Evolutionary conservation across 192 early-diverging fungal species (phyloP).

Genomic region (Umbelopsis sp.): DNA sequence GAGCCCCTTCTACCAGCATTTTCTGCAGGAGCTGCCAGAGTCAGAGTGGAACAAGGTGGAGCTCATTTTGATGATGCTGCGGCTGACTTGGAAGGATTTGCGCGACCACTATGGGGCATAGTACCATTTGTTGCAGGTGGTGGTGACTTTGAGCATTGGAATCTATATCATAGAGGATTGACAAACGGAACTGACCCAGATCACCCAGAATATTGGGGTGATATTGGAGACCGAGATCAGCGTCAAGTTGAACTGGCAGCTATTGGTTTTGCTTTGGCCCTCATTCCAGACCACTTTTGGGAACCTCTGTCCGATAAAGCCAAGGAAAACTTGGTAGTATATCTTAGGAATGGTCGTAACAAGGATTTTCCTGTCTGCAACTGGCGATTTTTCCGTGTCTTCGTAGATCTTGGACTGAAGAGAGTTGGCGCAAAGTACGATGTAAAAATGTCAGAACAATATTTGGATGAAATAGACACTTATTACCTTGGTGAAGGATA

Average conservation of each 20-base stretch:
- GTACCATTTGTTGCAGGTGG: slow-evolving; percentile 24
- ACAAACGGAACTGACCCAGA: slow-evolving; percentile 20
- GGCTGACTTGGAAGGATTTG: slow-evolving; percentile 22
- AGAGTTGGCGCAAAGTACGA: slow-evolving; percentile 4
- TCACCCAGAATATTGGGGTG: slow-evolving; percentile 26
- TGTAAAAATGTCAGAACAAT: slow-evolving; percentile 6
- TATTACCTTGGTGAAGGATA: slow-evolving; percentile 20
- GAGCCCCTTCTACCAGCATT: slow-evolving; percentile 16
- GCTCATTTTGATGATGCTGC: slow-evolving; percentile 21
- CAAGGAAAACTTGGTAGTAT: slow-evolving; percentile 4
- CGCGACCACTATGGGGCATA: slow-evolving; percentile 20
- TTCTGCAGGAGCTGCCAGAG: slow-evolving; percentile 17
- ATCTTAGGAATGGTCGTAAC: slow-evolving; percentile 4
- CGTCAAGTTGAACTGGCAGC: slow-evolving; percentile 23
- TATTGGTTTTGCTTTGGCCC: slow-evolving; percentile 20
- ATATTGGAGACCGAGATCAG: background rate
- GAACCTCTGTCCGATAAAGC: slow-evolving; percentile 12
- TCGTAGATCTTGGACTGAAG: slow-evolving; percentile 22
- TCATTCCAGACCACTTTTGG: slow-evolving; percentile 23
- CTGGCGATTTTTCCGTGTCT: slow-evolving; percentile 22
- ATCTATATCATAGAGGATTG: slow-evolving; percentile 10
- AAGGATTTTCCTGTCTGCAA: slow-evolving; percentile 11
- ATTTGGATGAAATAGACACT: slow-evolving; percentile 20
- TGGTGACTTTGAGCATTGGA: slow-evolving; percentile 17
- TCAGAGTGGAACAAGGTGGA: slow-evolving; percentile 13